phyloP scores from a whole-genome alignment of 208 protist species.

The Trichomonas tenax region DNA sequence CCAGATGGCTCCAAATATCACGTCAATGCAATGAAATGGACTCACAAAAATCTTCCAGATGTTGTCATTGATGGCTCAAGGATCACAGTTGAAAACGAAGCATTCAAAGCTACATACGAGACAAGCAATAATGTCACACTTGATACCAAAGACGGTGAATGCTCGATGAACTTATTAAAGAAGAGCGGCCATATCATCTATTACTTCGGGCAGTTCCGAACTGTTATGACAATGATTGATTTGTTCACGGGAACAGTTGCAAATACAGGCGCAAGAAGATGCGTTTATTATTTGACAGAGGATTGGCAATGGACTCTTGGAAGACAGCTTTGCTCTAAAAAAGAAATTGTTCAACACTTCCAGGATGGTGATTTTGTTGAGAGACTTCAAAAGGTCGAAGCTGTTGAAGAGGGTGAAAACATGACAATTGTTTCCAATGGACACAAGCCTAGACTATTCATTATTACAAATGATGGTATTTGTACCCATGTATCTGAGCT shows the following conservation, averaged over 20 bases:
- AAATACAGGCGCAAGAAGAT: background rate
- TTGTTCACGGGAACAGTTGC: background rate
- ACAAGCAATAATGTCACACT: background rate
- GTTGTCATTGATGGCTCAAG: background rate
- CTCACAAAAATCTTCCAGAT: background rate
- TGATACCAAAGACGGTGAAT: background rate
- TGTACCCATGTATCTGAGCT: background rate
- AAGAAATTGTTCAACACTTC: slow-evolving; percentile 10
- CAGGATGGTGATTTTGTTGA: background rate
- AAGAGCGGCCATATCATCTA: background rate
- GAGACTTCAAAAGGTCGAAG: background rate
- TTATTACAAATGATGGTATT: background rate
- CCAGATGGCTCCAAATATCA: background rate
- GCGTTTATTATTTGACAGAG: background rate
- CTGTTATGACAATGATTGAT: background rate
- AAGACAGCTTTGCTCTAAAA: background rate
- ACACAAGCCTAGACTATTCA: background rate
- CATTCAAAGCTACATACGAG: background rate
- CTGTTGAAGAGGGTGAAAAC: background rate
- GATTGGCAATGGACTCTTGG: background rate
- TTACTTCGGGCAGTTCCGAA: background rate
- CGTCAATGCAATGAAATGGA: background rate
- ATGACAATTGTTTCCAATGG: background rate
- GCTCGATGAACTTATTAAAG: background rate
- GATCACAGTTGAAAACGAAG: background rate